phyloP scores from a whole-genome alignment of 176 grass and related monocot species.

The Panicum miliaceum region DNA sequence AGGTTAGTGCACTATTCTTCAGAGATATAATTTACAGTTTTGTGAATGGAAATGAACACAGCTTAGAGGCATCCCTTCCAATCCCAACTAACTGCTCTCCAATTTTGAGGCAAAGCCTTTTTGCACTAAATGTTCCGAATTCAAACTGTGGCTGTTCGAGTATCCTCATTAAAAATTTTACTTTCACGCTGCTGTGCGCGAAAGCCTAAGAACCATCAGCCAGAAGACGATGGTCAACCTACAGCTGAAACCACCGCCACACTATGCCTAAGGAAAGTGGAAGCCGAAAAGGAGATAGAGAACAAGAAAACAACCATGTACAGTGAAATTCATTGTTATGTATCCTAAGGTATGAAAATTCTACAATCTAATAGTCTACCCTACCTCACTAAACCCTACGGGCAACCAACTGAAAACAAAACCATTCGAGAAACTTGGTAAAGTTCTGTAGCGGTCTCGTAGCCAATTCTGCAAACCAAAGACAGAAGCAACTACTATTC shows the following conservation, averaged over 20 bases:
- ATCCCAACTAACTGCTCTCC: background rate
- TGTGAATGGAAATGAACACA: conserved; percentile 2
- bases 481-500: background rate
- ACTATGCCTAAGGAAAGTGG: background rate
- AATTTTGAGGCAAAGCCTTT: background rate
- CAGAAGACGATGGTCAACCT: background rate
- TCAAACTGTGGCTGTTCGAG: background rate
- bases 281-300: conserved; percentile 8
- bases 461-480: background rate
- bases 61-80: background rate
- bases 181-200: background rate
- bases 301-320: background rate
- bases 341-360: background rate
- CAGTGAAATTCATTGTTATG: conserved; percentile 4
- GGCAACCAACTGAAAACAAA: conserved; percentile 4
- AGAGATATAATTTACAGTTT: background rate
- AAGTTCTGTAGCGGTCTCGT: background rate
- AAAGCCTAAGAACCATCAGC: background rate
- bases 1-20: conserved; percentile 1
- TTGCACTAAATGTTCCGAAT: background rate
- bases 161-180: conserved; percentile 2
- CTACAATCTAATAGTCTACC: background rate
- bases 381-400: conserved; percentile 1
- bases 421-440: conserved; percentile 1
- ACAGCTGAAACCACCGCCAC: background rate